These are phyloP conservation scores for Leccinellum albellum DNA, from an alignment of 768 basidiomycete genomes.

Conservation along the genomic window DNA sequence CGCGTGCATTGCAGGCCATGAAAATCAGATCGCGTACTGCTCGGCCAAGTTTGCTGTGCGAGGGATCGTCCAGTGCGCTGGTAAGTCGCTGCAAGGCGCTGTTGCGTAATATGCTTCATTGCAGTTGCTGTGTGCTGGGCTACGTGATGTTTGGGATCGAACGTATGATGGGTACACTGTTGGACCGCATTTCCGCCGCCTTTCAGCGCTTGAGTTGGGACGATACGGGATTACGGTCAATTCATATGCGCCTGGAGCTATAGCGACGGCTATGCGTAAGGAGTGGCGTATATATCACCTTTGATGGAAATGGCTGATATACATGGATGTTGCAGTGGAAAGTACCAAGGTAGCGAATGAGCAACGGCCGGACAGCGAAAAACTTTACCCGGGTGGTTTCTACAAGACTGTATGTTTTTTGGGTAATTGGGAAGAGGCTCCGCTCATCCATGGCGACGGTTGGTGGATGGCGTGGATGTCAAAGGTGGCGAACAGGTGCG, in stretches of 20 bases:
- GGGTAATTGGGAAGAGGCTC: neutral
- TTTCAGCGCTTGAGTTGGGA: constrained; percentile 26
- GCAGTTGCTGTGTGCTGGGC: neutral
- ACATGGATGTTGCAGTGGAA: neutral
- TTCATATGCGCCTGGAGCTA: constrained; percentile 28
- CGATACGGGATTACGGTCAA: constrained; percentile 25
- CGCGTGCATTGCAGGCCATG: neutral
- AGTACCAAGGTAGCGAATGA: neutral
- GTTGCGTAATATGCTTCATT: neutral
- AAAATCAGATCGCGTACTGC: constrained; percentile 8
- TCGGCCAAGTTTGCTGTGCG: constrained; percentile 14
- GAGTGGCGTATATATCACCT: neutral
- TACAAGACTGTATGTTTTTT: constrained; percentile 1
- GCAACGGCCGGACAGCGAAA: neutral
- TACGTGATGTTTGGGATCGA: constrained; percentile 3
- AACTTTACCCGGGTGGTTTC: neutral
- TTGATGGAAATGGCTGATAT: neutral
- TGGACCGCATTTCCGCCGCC: constrained; percentile 9
- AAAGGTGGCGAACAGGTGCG: neutral
- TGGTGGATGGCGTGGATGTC: neutral
- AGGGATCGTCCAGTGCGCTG: constrained; percentile 15
- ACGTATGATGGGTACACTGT: neutral
- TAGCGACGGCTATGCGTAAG: constrained; percentile 26
- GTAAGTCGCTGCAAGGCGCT: constrained; percentile 1
- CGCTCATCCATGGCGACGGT: neutral